Conservation (phyloP, 2,329 filamentous ascomycete species). For the Coniella lustricola region DNA sequence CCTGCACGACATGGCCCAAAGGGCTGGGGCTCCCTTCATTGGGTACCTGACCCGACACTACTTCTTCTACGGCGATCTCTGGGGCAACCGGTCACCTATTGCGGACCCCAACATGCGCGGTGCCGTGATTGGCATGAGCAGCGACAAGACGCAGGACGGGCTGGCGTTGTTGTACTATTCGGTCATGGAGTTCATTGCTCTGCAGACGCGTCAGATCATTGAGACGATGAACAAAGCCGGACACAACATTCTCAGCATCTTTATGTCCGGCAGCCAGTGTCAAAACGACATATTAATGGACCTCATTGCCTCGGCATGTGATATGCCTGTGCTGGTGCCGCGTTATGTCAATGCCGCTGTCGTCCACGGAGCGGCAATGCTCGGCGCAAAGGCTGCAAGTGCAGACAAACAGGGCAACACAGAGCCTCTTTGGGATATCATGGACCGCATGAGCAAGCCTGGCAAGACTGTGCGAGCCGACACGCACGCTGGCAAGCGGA, state of each 20-base stretch:
- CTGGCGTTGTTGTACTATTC: slow-evolving; percentile 90
- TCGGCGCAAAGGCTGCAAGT: slow-evolving; percentile 93
- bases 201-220: slow-evolving; percentile 94
- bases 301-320: slow-evolving; percentile 82
- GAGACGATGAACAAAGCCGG: slow-evolving; percentile 88
- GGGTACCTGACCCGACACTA: slow-evolving; percentile 86
- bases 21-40: slow-evolving; percentile 64
- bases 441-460: slow-evolving; percentile 95
- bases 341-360: slow-evolving; percentile 92
- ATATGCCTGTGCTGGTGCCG: slow-evolving; percentile 89
- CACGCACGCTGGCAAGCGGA: slow-evolving; percentile 65
- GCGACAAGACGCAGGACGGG: slow-evolving; percentile 79
- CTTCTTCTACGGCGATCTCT: slow-evolving; percentile 98
- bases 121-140: slow-evolving; percentile 76
- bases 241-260: slow-evolving; percentile 84
- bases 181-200: slow-evolving; percentile 95
- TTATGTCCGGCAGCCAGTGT: slow-evolving; percentile 98
- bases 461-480: slow-evolving; percentile 76
- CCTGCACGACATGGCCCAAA: slow-evolving; percentile 67
- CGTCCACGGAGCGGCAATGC: slow-evolving; percentile 96
- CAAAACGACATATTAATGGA: slow-evolving; percentile 91
- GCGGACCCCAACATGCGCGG: slow-evolving; percentile 92
- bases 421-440: slow-evolving; percentile 89
- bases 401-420: slow-evolving; percentile 69
- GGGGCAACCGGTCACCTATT: slow-evolving; percentile 91